phyloP scores from a whole-genome alignment of 1,139 yeast species.

The Meyerozyma guilliermondii region DNA sequence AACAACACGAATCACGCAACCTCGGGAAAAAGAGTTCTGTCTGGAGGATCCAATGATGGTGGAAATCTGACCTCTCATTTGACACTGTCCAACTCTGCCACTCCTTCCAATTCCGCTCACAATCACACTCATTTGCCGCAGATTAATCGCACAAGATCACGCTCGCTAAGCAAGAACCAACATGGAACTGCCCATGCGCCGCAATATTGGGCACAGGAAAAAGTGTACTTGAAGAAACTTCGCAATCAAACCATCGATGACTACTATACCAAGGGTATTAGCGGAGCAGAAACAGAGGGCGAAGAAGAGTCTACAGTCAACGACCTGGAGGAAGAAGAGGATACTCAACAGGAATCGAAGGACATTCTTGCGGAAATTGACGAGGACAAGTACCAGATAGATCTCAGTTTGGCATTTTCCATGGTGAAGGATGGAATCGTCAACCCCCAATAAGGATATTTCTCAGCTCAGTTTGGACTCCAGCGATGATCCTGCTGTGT shows the following conservation, averaged over 20 bases:
- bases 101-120: neutral
- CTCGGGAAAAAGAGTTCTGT: neutral
- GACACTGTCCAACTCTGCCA: neutral
- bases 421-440: constrained; percentile 29
- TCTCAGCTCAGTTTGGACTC: constrained; percentile 39
- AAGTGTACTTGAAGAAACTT: constrained; percentile 60
- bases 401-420: constrained; percentile 34
- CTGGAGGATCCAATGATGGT: neutral
- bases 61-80: neutral
- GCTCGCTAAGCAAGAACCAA: constrained; percentile 17
- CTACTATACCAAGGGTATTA: constrained; percentile 60
- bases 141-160: constrained; percentile 15
- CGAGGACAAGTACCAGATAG: constrained; percentile 40
- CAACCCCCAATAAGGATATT: constrained; percentile 30
- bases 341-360: constrained; percentile 19
- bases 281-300: constrained; percentile 33
- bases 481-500: constrained; percentile 57
- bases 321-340: constrained; percentile 19
- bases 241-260: constrained; percentile 64
- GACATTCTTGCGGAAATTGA: constrained; percentile 39
- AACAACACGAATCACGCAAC: neutral
- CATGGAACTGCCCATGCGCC: constrained; percentile 21
- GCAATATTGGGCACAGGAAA: constrained; percentile 61
- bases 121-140: neutral
- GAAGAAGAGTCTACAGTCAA: constrained; percentile 24